phyloP scores from a whole-genome alignment of 2,329 filamentous ascomycete species.

The Septoria linicola region DNA sequence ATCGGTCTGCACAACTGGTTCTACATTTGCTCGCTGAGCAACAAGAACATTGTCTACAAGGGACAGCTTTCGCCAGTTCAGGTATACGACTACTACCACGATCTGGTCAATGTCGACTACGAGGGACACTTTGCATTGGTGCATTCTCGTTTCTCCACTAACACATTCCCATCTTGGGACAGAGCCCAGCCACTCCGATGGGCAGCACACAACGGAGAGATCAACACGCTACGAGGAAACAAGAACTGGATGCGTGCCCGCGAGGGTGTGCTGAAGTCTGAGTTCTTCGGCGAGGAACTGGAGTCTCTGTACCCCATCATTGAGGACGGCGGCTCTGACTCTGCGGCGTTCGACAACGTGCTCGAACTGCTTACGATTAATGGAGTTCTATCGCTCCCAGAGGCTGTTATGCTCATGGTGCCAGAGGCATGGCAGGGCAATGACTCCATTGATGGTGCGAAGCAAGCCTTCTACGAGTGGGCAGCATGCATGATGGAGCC shows the following conservation, averaged over 20 bases:
- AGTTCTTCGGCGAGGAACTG: slow-evolving; percentile 88
- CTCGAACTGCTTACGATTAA: slow-evolving; percentile 92
- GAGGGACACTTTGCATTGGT: slow-evolving; percentile 96
- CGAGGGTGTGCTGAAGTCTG: slow-evolving; percentile 90
- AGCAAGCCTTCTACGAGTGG: slow-evolving; percentile 98
- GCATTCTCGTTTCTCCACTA: slow-evolving; percentile 95
- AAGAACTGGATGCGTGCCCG: slow-evolving; percentile 99
- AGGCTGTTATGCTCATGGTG: slow-evolving; percentile 98
- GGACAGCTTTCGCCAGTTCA: slow-evolving; percentile 90
- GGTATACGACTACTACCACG: slow-evolving; percentile 97
- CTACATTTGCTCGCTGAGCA: slow-evolving; percentile 92
- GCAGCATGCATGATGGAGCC: slow-evolving; percentile 98
- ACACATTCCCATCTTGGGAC: slow-evolving; percentile 98
- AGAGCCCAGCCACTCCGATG: slow-evolving; percentile 92
- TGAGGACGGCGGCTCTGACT: slow-evolving; percentile 94
- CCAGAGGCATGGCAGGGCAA: slow-evolving; percentile 98
- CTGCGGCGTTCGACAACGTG: slow-evolving; percentile 95
- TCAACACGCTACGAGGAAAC: slow-evolving; percentile 94
- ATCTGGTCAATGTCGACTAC: slow-evolving; percentile 94
- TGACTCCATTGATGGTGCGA: slow-evolving; percentile 84
- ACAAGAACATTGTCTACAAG: slow-evolving; percentile 99
- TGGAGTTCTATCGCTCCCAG: slow-evolving; percentile 88
- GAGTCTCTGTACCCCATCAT: slow-evolving; percentile 90
- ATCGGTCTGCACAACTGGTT: slow-evolving; percentile 98
- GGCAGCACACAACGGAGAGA: slow-evolving; percentile 98